Evolutionary conservation across 164 flowering plant genomes (phyloP).

Genomic region (Vitis cinerea): DNA sequence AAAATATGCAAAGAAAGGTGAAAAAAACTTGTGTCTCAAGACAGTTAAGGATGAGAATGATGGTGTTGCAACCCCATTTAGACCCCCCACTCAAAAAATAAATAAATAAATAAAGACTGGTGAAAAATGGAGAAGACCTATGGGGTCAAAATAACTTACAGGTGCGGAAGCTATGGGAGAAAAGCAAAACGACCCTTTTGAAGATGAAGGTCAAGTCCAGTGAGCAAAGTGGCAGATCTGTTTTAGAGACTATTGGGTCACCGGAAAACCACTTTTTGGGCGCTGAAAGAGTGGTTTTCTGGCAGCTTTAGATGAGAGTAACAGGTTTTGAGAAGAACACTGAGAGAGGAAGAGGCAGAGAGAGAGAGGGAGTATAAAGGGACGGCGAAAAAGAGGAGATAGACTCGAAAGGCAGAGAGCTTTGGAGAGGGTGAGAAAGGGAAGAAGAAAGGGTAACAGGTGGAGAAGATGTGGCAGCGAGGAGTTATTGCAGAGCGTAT

Average conservation of each 20-base stretch:
- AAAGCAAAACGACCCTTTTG: not conserved
- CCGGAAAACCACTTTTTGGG: slow-evolving; percentile 11
- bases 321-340: not conserved
- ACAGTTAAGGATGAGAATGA: not conserved
- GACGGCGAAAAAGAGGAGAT: slow-evolving; percentile 17
- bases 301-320: not conserved
- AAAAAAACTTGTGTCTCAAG: not conserved
- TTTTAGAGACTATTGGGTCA: not conserved
- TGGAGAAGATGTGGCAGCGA: slow-evolving; percentile 34
- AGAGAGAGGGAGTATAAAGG: slow-evolving; percentile 12
- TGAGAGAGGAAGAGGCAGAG: slow-evolving; percentile 7
- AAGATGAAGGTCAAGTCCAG: not conserved
- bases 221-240: slow-evolving; percentile 9
- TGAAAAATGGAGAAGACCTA: no score
- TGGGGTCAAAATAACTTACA: not conserved
- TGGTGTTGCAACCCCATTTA: not conserved
- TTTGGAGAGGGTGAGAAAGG: slow-evolving; percentile 6
- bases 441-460: slow-evolving; percentile 16
- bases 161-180: not conserved
- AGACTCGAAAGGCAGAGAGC: slow-evolving; percentile 1
- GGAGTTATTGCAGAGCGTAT: slow-evolving; percentile 53
- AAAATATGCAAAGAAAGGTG: not conserved
- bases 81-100: not conserved
- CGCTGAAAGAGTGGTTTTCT: slow-evolving; percentile 1
- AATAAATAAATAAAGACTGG: no score